Conservation (phyloP, 768 basidiomycete species). For the Psilocybe sp. region DNA sequence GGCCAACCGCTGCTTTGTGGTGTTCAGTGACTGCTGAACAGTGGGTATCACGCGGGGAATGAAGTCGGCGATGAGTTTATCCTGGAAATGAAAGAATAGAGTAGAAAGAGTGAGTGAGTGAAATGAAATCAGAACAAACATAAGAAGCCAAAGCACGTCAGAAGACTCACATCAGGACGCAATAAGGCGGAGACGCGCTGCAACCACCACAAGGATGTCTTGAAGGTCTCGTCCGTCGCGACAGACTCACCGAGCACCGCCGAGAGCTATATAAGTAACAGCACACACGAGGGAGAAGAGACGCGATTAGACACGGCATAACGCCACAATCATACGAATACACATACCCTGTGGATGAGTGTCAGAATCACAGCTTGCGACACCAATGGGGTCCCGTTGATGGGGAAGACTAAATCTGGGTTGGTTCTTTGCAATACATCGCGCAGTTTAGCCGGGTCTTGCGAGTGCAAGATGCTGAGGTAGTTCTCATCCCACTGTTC, state of each 20-base stretch:
- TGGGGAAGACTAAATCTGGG: conserved; percentile 78
- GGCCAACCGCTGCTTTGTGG: conserved; percentile 75
- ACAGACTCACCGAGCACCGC: conserved; percentile 49
- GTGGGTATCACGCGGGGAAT: conserved; percentile 78
- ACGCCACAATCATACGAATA: background rate
- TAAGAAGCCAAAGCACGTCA: background rate
- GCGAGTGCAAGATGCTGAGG: conserved; percentile 70
- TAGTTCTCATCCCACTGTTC: conserved; percentile 89
- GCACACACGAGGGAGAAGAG: conserved; percentile 31
- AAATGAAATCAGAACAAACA: background rate
- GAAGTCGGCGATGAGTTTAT: conserved; percentile 80
- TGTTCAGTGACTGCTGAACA: conserved; percentile 72
- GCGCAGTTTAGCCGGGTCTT: conserved; percentile 71
- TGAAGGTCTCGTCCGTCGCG: conserved; percentile 78
- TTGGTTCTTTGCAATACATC: conserved; percentile 72
- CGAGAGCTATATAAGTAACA: conserved; percentile 68
- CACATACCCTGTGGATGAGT: conserved; percentile 74
- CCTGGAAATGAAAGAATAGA: conserved; percentile 34
- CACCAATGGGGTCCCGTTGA: conserved; percentile 64
- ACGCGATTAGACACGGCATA: conserved; percentile 2
- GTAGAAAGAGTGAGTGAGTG: too few relatives aligned
- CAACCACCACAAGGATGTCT: conserved; percentile 83
- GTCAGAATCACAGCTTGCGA: conserved; percentile 86
- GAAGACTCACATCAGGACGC: conserved; percentile 60
- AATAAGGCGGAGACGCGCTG: conserved; percentile 70